Conservation (phyloP, 1,284 basidiomycete genomes). For the Ganoderma multipileum region DNA sequence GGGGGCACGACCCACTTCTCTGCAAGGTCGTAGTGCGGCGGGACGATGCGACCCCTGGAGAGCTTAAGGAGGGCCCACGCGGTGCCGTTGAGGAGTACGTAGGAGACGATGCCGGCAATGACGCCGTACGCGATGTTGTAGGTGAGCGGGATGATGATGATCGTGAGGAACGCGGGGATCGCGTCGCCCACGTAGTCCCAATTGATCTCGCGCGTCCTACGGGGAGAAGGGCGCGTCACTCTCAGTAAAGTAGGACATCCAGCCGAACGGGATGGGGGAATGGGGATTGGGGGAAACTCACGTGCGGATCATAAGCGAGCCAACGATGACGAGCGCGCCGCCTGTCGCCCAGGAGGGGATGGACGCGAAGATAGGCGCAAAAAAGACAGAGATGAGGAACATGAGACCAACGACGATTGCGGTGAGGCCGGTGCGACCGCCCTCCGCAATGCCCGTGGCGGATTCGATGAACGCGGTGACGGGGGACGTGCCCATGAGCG, state of each 20-base stretch:
- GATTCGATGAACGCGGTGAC: conserved; percentile 91
- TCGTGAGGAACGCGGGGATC: conserved; percentile 82
- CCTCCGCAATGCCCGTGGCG: conserved; percentile 83
- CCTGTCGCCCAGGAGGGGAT: conserved; percentile 92
- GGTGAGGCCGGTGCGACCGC: conserved; percentile 88
- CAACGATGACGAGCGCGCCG: conserved; percentile 86
- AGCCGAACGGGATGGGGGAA: not conserved
- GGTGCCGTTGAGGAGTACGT: conserved; percentile 78
- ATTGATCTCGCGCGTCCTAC: conserved; percentile 82
- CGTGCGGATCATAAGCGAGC: conserved; percentile 91
- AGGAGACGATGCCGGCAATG: conserved; percentile 80
- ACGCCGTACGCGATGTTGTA: conserved; percentile 93
- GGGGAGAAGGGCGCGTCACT: not conserved
- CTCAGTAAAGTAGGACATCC: not conserved
- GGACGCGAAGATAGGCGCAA: conserved; percentile 88
- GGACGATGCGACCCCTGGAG: conserved; percentile 67
- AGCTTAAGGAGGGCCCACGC: conserved; percentile 65
- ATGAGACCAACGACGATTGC: conserved; percentile 78
- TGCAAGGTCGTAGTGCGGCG: conserved; percentile 67
- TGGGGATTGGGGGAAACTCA: conserved; percentile 36
- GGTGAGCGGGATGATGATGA: conserved; percentile 80
- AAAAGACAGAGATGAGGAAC: conserved; percentile 90
- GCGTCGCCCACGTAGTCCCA: conserved; percentile 90
- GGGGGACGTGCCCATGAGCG: conserved; percentile 86
- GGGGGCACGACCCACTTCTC: conserved; percentile 76